Percentiles rank a stretch among this genome's conserved stretches.
phyloP scores from a whole-genome alignment of 352 stramenopile species.

The Achlya hypogyna region DNA sequence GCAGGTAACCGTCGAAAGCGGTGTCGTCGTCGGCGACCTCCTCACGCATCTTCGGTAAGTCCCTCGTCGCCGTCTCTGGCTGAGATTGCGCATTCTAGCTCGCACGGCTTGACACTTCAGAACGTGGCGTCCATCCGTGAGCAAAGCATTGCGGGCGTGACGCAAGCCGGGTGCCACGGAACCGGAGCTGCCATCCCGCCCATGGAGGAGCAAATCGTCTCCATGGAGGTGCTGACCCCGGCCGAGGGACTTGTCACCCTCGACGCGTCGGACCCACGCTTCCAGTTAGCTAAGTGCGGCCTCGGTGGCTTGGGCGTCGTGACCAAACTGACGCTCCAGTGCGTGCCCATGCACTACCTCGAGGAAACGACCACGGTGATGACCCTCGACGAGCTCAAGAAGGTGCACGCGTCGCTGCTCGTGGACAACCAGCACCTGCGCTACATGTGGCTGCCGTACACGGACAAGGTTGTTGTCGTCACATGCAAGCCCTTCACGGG shows the following conservation, averaged over 20 bases:
- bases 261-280: conserved; percentile 70
- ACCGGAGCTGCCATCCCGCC: conserved; percentile 91
- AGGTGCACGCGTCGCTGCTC: conserved; percentile 67
- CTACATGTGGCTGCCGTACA: conserved; percentile 99
- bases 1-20: conserved; percentile 88
- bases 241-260: conserved; percentile 86
- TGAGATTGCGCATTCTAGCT: not conserved
- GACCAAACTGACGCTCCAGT: conserved; percentile 94
- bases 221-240: conserved; percentile 94
- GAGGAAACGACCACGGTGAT: conserved; percentile 91
- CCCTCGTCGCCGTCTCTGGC: not conserved
- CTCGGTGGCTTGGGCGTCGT: conserved; percentile 94
- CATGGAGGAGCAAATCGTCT: conserved; percentile 95
- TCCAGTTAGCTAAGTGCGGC: conserved; percentile 90
- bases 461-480: conserved; percentile 91
- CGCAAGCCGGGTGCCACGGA: conserved; percentile 92
- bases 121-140: conserved; percentile 98
- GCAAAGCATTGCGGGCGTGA: conserved; percentile 96
- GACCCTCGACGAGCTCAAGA: conserved; percentile 78
- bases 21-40: conserved; percentile 63
- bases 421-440: conserved; percentile 78
- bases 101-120: conserved; percentile 91
- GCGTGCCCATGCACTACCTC: conserved; percentile 88
- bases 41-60: conserved; percentile 52
- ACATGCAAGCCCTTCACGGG: conserved; percentile 60